Evolutionary conservation across 176 grass and related monocot species (phyloP).

Genomic region (Poa annua): DNA sequence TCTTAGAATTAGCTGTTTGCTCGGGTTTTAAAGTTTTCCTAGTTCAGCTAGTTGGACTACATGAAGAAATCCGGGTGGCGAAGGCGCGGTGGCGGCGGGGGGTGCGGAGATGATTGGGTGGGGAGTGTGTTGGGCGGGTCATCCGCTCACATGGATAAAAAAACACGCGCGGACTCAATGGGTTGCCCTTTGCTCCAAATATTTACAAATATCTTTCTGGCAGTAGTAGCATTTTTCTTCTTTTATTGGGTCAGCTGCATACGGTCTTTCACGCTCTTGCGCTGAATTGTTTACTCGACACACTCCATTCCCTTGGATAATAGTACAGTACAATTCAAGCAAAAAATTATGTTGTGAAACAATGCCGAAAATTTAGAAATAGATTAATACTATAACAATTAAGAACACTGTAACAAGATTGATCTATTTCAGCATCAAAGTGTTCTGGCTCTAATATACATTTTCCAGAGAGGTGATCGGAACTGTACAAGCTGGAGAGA

Average conservation of each 20-base stretch:
- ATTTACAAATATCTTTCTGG: too few species aligned
- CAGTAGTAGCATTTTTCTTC: not conserved
- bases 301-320: not conserved
- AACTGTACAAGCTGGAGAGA: conserved; percentile 19
- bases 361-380: not conserved
- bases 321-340: not conserved
- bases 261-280: not conserved
- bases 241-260: not conserved
- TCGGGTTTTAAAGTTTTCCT: too few species aligned
- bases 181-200: too few species aligned
- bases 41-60: too few species aligned
- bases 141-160: too few species aligned
- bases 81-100: too few species aligned
- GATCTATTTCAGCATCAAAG: not conserved
- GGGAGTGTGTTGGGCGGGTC: too few species aligned
- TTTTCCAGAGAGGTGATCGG: not conserved
- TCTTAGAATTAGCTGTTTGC: too few species aligned
- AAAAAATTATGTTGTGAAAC: not conserved
- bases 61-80: too few species aligned
- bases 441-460: not conserved
- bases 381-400: too few species aligned
- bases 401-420: not conserved
- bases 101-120: too few species aligned
- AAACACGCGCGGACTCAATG: too few species aligned
- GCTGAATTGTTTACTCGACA: not conserved